phyloP scores from a whole-genome alignment of 345 rosid genomes.

The Microcos paniculata region DNA sequence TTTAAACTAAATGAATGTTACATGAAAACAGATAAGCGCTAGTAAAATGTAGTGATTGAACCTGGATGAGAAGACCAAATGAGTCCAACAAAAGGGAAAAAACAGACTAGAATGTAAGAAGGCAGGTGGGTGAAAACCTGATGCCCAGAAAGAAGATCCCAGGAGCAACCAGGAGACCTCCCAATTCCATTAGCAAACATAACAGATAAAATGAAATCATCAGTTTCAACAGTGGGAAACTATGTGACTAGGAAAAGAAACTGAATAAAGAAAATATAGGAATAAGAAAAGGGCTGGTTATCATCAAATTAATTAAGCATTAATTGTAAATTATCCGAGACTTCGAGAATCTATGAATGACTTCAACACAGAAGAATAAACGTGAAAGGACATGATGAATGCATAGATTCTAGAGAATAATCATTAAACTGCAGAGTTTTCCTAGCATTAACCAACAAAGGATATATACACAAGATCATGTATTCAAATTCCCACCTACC shows the following conservation, averaged over 20 bases:
- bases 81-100: neutral
- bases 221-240: neutral
- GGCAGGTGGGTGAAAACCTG: neutral
- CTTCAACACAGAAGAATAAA: neutral
- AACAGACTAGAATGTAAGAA: neutral
- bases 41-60: neutral
- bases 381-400: neutral
- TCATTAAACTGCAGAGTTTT: neutral
- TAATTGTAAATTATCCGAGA: neutral
- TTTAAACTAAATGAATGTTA: neutral
- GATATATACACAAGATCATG: neutral
- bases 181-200: neutral
- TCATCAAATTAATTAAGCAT: neutral
- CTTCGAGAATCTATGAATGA: neutral
- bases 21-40: neutral
- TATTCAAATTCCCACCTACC: neutral
- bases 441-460: neutral
- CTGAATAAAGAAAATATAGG: neutral
- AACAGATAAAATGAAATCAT: neutral
- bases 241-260: neutral
- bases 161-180: slow-evolving; percentile 6
- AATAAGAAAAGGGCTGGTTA: neutral
- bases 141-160: slow-evolving; percentile 8
- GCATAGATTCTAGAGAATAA: neutral
- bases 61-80: neutral